Percentiles rank a stretch among this genome's conserved stretches.
These are phyloP conservation scores for Parastagonospora nodorum DNA, from an alignment of 2,329 filamentous ascomycete species.

Conservation along the genomic window DNA sequence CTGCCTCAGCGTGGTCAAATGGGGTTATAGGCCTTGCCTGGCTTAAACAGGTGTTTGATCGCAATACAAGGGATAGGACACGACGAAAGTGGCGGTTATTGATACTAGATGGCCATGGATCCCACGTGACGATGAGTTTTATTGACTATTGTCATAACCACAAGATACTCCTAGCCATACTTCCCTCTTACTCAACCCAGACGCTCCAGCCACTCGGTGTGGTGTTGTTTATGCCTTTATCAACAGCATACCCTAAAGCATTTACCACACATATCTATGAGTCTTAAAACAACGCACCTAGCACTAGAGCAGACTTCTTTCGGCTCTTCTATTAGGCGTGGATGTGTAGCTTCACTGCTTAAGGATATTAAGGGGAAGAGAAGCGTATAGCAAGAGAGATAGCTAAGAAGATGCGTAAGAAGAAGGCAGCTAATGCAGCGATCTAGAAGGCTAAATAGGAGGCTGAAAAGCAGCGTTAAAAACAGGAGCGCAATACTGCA, in stretches of 20 bases:
- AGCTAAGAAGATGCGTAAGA: too few species aligned
- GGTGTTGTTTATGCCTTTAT: not conserved
- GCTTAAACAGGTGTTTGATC: conserved; percentile 1
- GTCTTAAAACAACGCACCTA: too few species aligned
- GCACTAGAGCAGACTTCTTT: too few species aligned
- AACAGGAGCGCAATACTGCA: too few species aligned
- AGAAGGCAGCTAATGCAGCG: too few species aligned
- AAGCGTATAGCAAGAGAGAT: too few species aligned
- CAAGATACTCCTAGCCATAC: conserved; percentile 6
- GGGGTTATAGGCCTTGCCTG: conserved; percentile 1
- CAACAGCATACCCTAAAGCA: conserved; percentile 1
- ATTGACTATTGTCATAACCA: conserved; percentile 6
- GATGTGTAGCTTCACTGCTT: too few species aligned
- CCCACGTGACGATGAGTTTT: conserved; percentile 9
- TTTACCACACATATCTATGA: too few species aligned
- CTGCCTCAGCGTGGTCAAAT: conserved; percentile 1
- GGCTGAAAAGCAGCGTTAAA: too few species aligned
- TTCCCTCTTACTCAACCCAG: conserved; percentile 9
- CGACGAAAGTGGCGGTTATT: not conserved
- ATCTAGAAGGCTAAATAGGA: too few species aligned
- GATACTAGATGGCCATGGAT: conserved; percentile 13
- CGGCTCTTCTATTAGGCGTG: too few species aligned
- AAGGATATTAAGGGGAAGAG: too few species aligned
- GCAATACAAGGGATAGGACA: not conserved
- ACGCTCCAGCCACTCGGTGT: conserved; percentile 10